These are phyloP conservation scores for Ophiocordyceps sinensis DNA, from an alignment of 2,329 filamentous ascomycete genomes.

Conservation along the genomic window DNA sequence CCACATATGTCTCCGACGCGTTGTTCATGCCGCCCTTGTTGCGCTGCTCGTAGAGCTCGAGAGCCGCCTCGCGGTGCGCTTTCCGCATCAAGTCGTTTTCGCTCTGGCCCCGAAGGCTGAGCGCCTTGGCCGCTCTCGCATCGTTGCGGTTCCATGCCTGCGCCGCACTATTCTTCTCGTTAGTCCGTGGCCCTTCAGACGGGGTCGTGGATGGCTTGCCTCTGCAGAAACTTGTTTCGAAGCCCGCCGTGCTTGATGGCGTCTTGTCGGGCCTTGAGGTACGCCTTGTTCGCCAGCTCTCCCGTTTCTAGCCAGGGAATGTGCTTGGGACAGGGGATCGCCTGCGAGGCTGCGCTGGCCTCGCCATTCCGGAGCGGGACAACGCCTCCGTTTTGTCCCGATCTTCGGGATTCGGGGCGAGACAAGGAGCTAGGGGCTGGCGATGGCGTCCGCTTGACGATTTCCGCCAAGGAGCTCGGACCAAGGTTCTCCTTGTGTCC, in stretches of 20 bases:
- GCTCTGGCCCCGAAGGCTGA: slow-evolving; percentile 85
- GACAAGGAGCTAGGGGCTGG: slow-evolving; percentile 49
- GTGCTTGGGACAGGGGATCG: slow-evolving; percentile 77
- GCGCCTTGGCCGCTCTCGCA: slow-evolving; percentile 84
- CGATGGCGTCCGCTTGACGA: slow-evolving; percentile 88
- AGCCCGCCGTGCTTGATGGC: slow-evolving; percentile 95
- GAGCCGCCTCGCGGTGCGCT: slow-evolving; percentile 85
- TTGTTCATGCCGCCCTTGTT: slow-evolving; percentile 51
- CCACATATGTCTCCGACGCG: slow-evolving; percentile 72
- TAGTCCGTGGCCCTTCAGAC: background rate
- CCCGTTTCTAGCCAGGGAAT: slow-evolving; percentile 96
- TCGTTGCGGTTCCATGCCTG: slow-evolving; percentile 99
- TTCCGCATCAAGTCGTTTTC: slow-evolving; percentile 97
- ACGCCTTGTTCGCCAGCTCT: slow-evolving; percentile 77
- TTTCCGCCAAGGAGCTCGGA: slow-evolving; percentile 75
- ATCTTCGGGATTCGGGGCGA: slow-evolving; percentile 45
- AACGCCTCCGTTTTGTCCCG: slow-evolving; percentile 48
- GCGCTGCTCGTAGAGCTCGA: slow-evolving; percentile 83
- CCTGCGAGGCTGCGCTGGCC: slow-evolving; percentile 66
- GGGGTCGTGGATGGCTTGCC: slow-evolving; percentile 34
- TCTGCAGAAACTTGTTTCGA: slow-evolving; percentile 93
- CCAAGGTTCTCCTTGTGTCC: slow-evolving; percentile 50
- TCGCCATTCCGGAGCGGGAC: slow-evolving; percentile 53
- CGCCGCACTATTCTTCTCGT: slow-evolving; percentile 49
- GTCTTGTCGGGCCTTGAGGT: slow-evolving; percentile 87